Evolutionary conservation across 2,329 filamentous ascomycete genomes (phyloP).

Genomic region (Lomentospora prolificans): DNA sequence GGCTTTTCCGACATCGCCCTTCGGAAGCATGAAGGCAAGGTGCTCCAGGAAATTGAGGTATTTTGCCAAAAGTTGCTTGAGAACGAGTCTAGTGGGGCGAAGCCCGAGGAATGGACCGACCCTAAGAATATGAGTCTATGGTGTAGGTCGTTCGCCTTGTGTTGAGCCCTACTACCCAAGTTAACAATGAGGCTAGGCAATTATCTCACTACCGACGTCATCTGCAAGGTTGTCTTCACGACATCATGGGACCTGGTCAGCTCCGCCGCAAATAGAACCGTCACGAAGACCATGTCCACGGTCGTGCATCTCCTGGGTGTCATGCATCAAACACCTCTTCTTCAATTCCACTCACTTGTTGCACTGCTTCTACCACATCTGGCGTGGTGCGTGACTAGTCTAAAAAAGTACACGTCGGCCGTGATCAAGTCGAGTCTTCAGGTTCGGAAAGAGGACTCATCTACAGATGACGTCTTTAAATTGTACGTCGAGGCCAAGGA

Average conservation of each 20-base stretch:
- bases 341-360: not conserved
- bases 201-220: conserved; percentile 9
- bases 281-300: not conserved
- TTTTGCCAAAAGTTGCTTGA: not conserved
- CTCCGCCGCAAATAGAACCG: not conserved
- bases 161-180: conserved; percentile 4
- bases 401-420: not conserved
- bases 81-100: not conserved
- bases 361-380: conserved; percentile 6
- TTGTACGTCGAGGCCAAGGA: conserved; percentile 34
- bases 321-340: not conserved
- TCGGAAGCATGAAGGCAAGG: not conserved
- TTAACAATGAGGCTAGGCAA: conserved; percentile 5
- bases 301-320: not conserved
- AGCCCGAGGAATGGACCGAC: not conserved
- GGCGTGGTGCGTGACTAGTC: not conserved
- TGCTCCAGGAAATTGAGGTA: not conserved
- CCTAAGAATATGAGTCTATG: conserved; percentile 5
- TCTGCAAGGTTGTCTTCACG: conserved; percentile 12
- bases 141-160: not conserved
- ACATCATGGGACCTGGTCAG: conserved; percentile 8
- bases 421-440: not conserved
- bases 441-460: conserved; percentile 13
- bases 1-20: not conserved
- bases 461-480: conserved; percentile 35